These are phyloP conservation scores for Curvularia sp. DNA, from an alignment of 2,329 filamentous ascomycete genomes.

Conservation along the genomic window DNA sequence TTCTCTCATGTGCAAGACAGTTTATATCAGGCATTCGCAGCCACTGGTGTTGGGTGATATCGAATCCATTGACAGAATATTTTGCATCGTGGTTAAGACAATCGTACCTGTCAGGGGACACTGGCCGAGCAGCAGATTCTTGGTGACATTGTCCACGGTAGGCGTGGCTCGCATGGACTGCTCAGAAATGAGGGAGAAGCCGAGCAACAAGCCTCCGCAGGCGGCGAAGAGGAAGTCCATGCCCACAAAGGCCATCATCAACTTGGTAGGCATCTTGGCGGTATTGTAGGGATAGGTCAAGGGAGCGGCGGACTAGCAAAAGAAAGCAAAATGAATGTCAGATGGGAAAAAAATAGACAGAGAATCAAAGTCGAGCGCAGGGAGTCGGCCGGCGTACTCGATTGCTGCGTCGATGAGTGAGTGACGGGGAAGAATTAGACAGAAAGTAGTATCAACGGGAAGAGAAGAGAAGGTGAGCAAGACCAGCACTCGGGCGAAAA, in stretches of 20 bases:
- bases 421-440: slow-evolving; percentile 35
- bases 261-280: slow-evolving; percentile 58
- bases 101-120: slow-evolving; percentile 62
- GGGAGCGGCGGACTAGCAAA: slow-evolving; percentile 12
- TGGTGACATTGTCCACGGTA: slow-evolving; percentile 59
- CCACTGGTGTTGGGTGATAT: slow-evolving; percentile 35
- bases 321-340: not conserved
- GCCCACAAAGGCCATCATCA: slow-evolving; percentile 60
- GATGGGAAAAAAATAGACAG: slow-evolving; percentile 21
- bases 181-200: slow-evolving; percentile 61
- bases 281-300: slow-evolving; percentile 25
- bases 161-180: slow-evolving; percentile 51
- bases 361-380: slow-evolving; percentile 44
- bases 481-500: slow-evolving; percentile 32
- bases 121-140: slow-evolving; percentile 59
- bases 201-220: slow-evolving; percentile 60
- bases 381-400: slow-evolving; percentile 51
- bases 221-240: slow-evolving; percentile 61
- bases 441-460: slow-evolving; percentile 36
- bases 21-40: slow-evolving; percentile 7
- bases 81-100: not conserved
- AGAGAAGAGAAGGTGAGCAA: slow-evolving; percentile 32
- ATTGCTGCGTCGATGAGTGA: slow-evolving; percentile 38
- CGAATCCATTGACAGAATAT: slow-evolving; percentile 7
- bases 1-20: not conserved